Evolutionary conservation across 2,329 filamentous ascomycete genomes (phyloP).

Genomic region (Trichoderma sp.): DNA sequence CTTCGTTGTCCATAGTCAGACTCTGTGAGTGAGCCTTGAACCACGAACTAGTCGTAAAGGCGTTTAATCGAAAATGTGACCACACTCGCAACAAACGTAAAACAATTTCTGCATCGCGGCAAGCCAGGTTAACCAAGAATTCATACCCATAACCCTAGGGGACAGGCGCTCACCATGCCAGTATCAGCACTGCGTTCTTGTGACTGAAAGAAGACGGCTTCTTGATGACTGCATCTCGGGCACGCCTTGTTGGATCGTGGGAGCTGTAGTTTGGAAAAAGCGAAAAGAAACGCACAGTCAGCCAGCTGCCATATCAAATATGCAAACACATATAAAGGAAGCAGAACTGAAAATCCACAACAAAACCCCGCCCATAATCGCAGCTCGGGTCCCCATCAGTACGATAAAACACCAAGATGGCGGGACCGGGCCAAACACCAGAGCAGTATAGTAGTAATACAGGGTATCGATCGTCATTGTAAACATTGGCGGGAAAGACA

Average conservation of each 20-base stretch:
- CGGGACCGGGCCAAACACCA: not conserved
- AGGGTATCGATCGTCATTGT: not conserved
- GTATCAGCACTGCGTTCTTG: conserved; percentile 96
- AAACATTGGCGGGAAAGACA: not conserved
- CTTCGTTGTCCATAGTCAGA: not conserved
- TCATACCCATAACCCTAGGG: not conserved
- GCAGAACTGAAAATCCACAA: conserved; percentile 30
- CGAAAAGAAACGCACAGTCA: conserved; percentile 41
- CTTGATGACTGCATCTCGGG: conserved; percentile 77
- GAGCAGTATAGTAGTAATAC: not conserved
- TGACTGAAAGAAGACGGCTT: conserved; percentile 98
- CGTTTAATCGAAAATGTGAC: conserved; percentile 71
- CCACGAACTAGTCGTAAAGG: conserved; percentile 28
- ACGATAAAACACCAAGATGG: not conserved
- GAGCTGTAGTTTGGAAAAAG: conserved; percentile 59
- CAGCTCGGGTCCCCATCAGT: conserved; percentile 4
- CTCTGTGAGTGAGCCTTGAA: conserved; percentile 11
- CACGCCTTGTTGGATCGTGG: conserved; percentile 84
- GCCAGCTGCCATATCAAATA: conserved; percentile 36
- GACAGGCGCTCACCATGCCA: conserved; percentile 74
- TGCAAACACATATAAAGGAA: conserved; percentile 18
- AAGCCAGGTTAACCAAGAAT: not conserved
- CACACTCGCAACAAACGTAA: conserved; percentile 91
- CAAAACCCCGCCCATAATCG: conserved; percentile 6
- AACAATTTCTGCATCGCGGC: conserved; percentile 69